Conservation (phyloP, 176 grass and related monocot genomes). For the Lolium multiflorum region DNA sequence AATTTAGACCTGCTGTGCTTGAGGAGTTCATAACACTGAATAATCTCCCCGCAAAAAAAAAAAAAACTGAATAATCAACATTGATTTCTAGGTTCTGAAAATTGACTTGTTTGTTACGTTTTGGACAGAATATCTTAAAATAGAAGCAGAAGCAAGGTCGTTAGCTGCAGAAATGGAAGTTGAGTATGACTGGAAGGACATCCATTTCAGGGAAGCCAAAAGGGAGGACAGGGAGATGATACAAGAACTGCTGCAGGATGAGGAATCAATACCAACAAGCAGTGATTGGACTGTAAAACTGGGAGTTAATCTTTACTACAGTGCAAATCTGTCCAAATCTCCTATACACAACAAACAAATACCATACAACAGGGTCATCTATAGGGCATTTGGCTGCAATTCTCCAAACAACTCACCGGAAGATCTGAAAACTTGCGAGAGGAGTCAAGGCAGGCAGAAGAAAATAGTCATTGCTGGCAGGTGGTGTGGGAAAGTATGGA, state of each 20-base stretch:
- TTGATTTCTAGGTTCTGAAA: slow-evolving; percentile 32
- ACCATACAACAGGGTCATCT: slow-evolving; percentile 88
- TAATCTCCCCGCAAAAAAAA: no score
- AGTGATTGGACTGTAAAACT: slow-evolving; percentile 96
- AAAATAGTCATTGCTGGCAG: slow-evolving; percentile 69
- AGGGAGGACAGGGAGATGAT: slow-evolving; percentile 69
- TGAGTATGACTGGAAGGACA: slow-evolving; percentile 68
- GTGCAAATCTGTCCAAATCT: slow-evolving; percentile 88
- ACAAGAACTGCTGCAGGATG: slow-evolving; percentile 61
- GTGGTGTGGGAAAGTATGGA: slow-evolving; percentile 96
- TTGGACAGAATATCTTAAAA: slow-evolving; percentile 85
- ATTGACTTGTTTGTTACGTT: slow-evolving; percentile 44
- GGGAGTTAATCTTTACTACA: slow-evolving; percentile 95
- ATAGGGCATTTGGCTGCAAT: slow-evolving; percentile 72
- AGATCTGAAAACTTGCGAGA: slow-evolving; percentile 53
- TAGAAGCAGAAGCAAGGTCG: slow-evolving; percentile 86
- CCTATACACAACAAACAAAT: slow-evolving; percentile 86
- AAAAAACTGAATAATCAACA: not conserved
- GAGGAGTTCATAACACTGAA: slow-evolving; percentile 25
- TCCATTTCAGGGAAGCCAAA: slow-evolving; percentile 69
- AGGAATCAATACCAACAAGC: slow-evolving; percentile 76
- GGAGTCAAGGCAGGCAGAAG: slow-evolving; percentile 63
- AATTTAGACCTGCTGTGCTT: slow-evolving; percentile 29
- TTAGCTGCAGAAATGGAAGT: slow-evolving; percentile 74
- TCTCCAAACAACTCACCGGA: slow-evolving; percentile 53